phyloP scores from a whole-genome alignment of 345 rosid species.

The Diplotaxis tenuifolia region DNA sequence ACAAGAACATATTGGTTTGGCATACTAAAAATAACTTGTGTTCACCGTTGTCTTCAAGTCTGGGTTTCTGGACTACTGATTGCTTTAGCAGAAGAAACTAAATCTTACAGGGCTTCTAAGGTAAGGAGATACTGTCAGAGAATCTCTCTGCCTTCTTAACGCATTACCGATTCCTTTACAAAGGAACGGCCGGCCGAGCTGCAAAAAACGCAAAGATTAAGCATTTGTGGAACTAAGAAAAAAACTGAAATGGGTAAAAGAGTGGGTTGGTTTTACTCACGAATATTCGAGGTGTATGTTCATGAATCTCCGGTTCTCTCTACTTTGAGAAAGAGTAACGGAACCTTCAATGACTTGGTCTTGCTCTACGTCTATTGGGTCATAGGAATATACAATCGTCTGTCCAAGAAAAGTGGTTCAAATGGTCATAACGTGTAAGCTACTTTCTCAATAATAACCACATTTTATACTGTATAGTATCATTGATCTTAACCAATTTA shows the following conservation, averaged over 20 bases:
- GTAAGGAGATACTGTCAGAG: slow-evolving; percentile 12
- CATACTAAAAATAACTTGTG: background rate
- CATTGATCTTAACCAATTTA: slow-evolving; percentile 4
- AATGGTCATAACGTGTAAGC: slow-evolving; percentile 2
- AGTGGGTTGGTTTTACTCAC: slow-evolving; percentile 46
- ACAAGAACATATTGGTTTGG: slow-evolving; percentile 9
- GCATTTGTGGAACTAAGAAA: background rate
- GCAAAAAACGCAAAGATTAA: slow-evolving; percentile 35
- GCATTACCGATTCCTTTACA: slow-evolving; percentile 84
- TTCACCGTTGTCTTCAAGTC: slow-evolving; percentile 19
- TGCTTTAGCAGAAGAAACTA: slow-evolving; percentile 17
- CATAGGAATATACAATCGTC: slow-evolving; percentile 91
- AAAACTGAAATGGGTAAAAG: background rate
- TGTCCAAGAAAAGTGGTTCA: slow-evolving; percentile 44
- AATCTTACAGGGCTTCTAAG: slow-evolving; percentile 24
- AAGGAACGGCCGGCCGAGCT: slow-evolving; percentile 86
- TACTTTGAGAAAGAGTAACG: slow-evolving; percentile 76
- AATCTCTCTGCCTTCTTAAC: slow-evolving; percentile 41
- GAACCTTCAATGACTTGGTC: slow-evolving; percentile 89
- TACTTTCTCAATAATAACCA: background rate
- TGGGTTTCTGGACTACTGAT: slow-evolving; percentile 6
- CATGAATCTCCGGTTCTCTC: slow-evolving; percentile 90
- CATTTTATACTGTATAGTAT: background rate
- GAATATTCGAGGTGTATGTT: slow-evolving; percentile 86
- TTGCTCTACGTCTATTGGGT: slow-evolving; percentile 87